Evolutionary conservation across 176 grass and related monocot species (phyloP).

Genomic region (Pharus latifolius): DNA sequence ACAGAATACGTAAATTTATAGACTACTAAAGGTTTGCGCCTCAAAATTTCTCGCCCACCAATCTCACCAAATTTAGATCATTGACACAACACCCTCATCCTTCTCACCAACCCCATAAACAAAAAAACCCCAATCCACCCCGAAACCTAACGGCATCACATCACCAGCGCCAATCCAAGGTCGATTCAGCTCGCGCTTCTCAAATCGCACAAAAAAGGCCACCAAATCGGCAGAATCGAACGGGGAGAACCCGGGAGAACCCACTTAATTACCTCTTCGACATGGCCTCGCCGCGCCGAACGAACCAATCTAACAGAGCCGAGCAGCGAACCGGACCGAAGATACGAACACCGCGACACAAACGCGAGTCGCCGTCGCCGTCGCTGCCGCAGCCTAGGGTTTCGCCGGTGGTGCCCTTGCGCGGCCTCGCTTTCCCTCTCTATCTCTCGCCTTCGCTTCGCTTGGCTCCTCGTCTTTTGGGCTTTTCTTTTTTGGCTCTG

Average conservation of each 20-base stretch:
- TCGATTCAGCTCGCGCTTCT: background rate
- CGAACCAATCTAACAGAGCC: background rate
- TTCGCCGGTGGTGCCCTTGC: background rate
- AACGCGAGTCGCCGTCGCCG: too few relatives aligned
- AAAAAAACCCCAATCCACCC: background rate
- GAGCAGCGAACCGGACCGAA: background rate
- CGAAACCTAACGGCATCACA: background rate
- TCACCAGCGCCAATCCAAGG: background rate
- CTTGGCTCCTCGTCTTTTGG: background rate
- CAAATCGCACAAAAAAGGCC: background rate
- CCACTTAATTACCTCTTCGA: slow-evolving; percentile 31
- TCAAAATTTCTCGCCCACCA: background rate
- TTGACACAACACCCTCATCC: too few relatives aligned
- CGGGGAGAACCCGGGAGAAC: too few relatives aligned
- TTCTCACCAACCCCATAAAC: background rate
- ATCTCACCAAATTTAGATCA: background rate
- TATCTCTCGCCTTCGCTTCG: background rate
- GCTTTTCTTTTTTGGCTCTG: background rate
- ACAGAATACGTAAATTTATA: too few relatives aligned
- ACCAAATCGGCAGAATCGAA: background rate
- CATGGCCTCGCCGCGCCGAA: slow-evolving; percentile 7
- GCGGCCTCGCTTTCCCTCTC: background rate
- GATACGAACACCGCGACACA: too few relatives aligned
- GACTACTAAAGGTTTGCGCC: background rate
- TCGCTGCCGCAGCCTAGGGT: background rate